Evolutionary conservation across 257 asterid genomes (phyloP).

Genomic region (Parsonsia alboflavescens): DNA sequence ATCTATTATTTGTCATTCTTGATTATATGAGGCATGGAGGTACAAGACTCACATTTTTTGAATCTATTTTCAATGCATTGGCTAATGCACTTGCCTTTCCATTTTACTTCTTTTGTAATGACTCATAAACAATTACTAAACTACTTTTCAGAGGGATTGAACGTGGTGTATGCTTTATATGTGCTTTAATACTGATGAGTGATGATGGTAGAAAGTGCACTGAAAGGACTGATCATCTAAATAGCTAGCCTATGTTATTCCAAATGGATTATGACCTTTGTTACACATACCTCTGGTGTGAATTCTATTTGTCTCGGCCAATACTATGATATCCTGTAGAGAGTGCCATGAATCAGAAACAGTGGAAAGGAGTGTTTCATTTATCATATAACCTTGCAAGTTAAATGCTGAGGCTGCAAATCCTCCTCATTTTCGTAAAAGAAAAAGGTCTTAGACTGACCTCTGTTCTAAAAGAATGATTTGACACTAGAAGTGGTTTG

Average conservation of each 20-base stretch:
- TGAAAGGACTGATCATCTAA: neutral
- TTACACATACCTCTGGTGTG: neutral
- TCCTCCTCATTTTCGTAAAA: neutral
- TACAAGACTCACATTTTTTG: neutral
- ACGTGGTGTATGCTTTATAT: neutral
- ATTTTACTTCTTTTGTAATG: neutral
- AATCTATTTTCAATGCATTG: neutral
- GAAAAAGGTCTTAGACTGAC: neutral
- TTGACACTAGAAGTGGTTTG: too few species aligned
- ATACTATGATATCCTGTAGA: neutral
- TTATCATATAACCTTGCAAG: neutral
- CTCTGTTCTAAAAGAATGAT: neutral
- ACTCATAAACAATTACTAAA: neutral
- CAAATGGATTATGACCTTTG: neutral
- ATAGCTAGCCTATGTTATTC: neutral
- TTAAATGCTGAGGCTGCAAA: neutral
- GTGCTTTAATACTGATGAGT: neutral
- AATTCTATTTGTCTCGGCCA: neutral
- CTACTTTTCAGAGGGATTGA: neutral
- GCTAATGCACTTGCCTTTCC: neutral
- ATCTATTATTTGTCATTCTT: neutral
- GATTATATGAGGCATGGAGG: constrained; percentile 1
- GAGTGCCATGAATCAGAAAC: neutral
- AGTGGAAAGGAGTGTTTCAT: neutral
- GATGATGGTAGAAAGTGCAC: neutral